phyloP scores from a whole-genome alignment of 768 basidiomycete species.

The Trichaptum fuscoviolaceum region DNA sequence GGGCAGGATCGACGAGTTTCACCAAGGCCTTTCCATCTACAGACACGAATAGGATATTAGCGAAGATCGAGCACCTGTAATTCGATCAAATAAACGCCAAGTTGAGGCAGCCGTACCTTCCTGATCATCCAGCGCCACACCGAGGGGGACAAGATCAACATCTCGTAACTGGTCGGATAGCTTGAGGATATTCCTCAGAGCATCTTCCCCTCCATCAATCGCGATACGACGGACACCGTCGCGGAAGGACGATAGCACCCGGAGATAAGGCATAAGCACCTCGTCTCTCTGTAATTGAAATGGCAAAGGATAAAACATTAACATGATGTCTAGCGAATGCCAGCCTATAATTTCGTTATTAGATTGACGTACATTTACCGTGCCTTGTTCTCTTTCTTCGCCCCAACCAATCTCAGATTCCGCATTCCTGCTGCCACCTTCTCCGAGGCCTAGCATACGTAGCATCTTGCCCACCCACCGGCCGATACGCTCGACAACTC shows the following conservation, averaged over 20 bases:
- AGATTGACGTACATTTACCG: conserved; percentile 44
- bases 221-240: conserved; percentile 83
- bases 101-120: conserved; percentile 52
- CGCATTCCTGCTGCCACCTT: conserved; percentile 37
- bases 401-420: conserved; percentile 82
- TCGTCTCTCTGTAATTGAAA: conserved; percentile 62
- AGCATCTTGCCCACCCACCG: conserved; percentile 72
- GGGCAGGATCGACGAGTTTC: conserved; percentile 80
- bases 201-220: conserved; percentile 59
- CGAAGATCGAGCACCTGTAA: background rate
- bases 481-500: conserved; percentile 57
- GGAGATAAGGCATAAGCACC: conserved; percentile 83
- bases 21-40: conserved; percentile 92
- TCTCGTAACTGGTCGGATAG: conserved; percentile 90
- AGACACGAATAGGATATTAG: conserved; percentile 7
- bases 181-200: conserved; percentile 74
- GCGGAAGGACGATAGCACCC: conserved; percentile 82
- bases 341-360: background rate
- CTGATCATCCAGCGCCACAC: conserved; percentile 95
- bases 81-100: background rate
- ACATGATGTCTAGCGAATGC: conserved; percentile 3
- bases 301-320: conserved; percentile 9
- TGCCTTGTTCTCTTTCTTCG: conserved; percentile 43
- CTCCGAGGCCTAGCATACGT: conserved; percentile 74
- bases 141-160: conserved; percentile 84